Percentiles rank a stretch among this genome's conserved stretches.
These are phyloP conservation scores for Colletotrichum limetticola DNA, from an alignment of 2,329 filamentous ascomycete genomes.

Conservation along the genomic window DNA sequence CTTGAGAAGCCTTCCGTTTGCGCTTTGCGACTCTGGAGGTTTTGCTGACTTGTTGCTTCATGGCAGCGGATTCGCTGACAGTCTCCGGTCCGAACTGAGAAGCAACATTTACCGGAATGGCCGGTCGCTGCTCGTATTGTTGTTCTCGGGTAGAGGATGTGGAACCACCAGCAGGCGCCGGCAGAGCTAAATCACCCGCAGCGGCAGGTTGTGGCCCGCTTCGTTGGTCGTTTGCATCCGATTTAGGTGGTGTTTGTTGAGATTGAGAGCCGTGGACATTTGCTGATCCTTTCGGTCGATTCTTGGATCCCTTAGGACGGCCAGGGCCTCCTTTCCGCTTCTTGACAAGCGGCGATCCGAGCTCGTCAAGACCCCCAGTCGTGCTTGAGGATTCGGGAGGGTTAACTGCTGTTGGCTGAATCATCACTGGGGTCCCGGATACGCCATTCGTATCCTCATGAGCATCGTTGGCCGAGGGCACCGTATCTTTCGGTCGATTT, in stretches of 20 bases:
- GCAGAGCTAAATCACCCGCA: background rate
- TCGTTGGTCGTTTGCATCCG: background rate
- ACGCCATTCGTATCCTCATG: background rate
- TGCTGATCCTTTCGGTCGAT: conserved; percentile 51
- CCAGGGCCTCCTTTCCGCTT: conserved; percentile 48
- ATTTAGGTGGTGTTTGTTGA: background rate
- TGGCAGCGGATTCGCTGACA: background rate
- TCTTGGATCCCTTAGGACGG: conserved; percentile 64
- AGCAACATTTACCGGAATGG: background rate
- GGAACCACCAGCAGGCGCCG: background rate
- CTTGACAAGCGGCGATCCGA: conserved; percentile 43
- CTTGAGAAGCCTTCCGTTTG: conserved; percentile 9
- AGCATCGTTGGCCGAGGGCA: no score
- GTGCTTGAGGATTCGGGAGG: background rate
- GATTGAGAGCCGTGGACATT: background rate
- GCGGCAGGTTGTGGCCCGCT: background rate
- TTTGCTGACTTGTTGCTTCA: background rate
- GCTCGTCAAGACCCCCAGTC: background rate
- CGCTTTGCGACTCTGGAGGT: background rate
- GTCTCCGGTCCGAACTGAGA: background rate
- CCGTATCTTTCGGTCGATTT: conserved; percentile 21
- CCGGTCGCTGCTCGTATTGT: background rate
- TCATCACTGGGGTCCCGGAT: background rate
- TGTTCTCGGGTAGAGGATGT: background rate
- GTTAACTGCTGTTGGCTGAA: background rate